Evolutionary conservation across 441 rosid genomes (phyloP).

Genomic region (Croton setiger): DNA sequence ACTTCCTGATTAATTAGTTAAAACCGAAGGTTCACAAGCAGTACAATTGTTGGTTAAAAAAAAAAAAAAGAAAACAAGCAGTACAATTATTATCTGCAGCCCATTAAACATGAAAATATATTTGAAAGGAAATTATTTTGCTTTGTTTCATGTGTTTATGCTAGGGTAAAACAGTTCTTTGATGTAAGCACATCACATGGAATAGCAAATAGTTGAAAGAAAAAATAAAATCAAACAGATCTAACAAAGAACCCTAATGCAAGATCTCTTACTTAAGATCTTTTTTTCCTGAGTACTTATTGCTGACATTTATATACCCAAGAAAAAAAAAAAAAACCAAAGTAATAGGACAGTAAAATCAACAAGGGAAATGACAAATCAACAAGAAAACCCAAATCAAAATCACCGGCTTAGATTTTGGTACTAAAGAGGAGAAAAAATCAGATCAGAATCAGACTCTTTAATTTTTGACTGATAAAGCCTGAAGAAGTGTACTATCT

Average conservation of each 20-base stretch:
- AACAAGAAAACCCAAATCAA: slow-evolving; percentile 11
- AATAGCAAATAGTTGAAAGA: slow-evolving; percentile 1
- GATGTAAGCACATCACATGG: background rate
- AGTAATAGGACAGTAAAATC: slow-evolving; percentile 2
- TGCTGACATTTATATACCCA: slow-evolving; percentile 21
- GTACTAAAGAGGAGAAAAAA: slow-evolving; percentile 8
- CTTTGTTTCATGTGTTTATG: background rate
- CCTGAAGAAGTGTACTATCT: slow-evolving; percentile 13
- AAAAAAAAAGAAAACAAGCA: too few species aligned
- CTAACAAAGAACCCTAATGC: slow-evolving; percentile 19
- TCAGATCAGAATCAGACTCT: slow-evolving; percentile 17
- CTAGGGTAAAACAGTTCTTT: background rate
- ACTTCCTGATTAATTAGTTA: background rate
- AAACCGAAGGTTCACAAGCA: background rate
- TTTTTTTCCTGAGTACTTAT: background rate
- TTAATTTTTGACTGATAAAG: slow-evolving; percentile 20
- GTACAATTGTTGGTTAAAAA: too few species aligned
- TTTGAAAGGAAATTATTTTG: background rate
- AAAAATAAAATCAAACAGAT: slow-evolving; percentile 9
- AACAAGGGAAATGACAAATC: slow-evolving; percentile 11
- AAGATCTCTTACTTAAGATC: background rate
- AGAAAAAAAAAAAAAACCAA: background rate
- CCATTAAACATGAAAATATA: background rate
- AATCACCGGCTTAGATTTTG: slow-evolving; percentile 10
- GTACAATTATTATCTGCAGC: too few species aligned